phyloP scores from a whole-genome alignment of 768 basidiomycete species.

The Thelephora aurantiotincta region DNA sequence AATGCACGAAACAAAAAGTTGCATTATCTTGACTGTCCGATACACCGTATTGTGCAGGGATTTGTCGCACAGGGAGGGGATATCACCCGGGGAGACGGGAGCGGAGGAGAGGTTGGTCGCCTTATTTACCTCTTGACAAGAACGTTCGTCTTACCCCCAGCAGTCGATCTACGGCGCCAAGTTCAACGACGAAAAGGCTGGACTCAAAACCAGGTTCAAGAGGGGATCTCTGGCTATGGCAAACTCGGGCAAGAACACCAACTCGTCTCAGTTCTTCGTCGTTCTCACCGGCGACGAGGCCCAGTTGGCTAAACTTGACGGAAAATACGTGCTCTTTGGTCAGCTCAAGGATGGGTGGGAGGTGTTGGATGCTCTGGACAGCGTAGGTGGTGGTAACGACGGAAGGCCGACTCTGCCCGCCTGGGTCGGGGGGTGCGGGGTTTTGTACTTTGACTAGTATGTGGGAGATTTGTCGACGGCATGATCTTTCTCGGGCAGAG shows the following conservation, averaged over 20 bases:
- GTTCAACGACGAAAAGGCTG: conserved; percentile 38
- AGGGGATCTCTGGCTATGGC: conserved; percentile 38
- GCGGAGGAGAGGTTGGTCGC: conserved; percentile 34
- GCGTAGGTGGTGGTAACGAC: conserved; percentile 19
- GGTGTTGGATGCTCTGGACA: conserved; percentile 20
- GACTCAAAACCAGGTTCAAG: conserved; percentile 25
- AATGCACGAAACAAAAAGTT: conserved; percentile 30
- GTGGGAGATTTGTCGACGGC: too few species aligned
- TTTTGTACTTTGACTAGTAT: background rate
- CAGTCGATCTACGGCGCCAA: conserved; percentile 33
- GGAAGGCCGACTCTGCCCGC: conserved; percentile 22
- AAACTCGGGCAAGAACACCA: conserved; percentile 33
- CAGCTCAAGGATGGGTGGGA: conserved; percentile 19
- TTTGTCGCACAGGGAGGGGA: conserved; percentile 44
- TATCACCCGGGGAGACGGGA: conserved; percentile 36
- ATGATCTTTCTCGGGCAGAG: too few species aligned
- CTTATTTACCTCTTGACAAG: background rate
- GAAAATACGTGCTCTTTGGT: conserved; percentile 34
- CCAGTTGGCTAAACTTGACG: conserved; percentile 30
- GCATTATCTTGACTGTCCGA: conserved; percentile 26
- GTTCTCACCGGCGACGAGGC: conserved; percentile 27
- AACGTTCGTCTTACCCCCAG: background rate
- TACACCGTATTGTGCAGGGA: conserved; percentile 32
- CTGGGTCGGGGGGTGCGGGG: conserved; percentile 30
- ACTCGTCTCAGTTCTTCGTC: conserved; percentile 37